phyloP scores from a whole-genome alignment of 2,329 filamentous ascomycete species.

The Cercospora brassicicola region DNA sequence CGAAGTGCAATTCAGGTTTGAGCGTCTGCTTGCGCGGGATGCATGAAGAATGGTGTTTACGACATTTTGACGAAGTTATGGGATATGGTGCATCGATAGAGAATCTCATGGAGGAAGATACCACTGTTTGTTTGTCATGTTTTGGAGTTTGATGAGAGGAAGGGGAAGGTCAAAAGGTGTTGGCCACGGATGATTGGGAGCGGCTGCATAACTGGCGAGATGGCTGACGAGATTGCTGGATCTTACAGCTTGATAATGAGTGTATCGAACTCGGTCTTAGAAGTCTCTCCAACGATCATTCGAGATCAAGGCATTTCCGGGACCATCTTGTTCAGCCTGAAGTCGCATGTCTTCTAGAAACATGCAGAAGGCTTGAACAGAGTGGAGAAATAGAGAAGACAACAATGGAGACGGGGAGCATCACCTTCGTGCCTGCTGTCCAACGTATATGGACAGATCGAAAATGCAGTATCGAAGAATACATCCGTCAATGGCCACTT shows the following conservation, averaged over 20 bases:
- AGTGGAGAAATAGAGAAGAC: no score
- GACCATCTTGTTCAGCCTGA: no score
- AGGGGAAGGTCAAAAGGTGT: background rate
- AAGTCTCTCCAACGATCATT: background rate
- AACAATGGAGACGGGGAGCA: no score
- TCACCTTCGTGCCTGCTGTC: no score
- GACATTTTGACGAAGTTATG: conserved; percentile 4
- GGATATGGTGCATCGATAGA: background rate
- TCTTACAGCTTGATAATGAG: background rate
- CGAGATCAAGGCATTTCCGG: background rate
- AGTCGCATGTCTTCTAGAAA: no score
- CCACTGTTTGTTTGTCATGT: background rate
- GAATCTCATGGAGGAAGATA: conserved; percentile 1
- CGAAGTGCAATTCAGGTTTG: conserved; percentile 37
- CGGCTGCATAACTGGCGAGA: background rate
- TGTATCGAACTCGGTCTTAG: background rate
- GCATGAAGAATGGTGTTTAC: background rate
- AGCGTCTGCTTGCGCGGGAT: background rate
- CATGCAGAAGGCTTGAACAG: no score
- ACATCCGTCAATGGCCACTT: no score
- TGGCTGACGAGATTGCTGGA: background rate
- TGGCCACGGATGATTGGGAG: background rate
- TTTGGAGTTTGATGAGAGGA: background rate
- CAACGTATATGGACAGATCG: no score
- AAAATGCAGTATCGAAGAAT: no score